Percentiles rank a stretch among this genome's conserved stretches.
These are phyloP conservation scores for Pneumocystis canis DNA, from an alignment of 1,139 yeast species.

Conservation along the genomic window DNA sequence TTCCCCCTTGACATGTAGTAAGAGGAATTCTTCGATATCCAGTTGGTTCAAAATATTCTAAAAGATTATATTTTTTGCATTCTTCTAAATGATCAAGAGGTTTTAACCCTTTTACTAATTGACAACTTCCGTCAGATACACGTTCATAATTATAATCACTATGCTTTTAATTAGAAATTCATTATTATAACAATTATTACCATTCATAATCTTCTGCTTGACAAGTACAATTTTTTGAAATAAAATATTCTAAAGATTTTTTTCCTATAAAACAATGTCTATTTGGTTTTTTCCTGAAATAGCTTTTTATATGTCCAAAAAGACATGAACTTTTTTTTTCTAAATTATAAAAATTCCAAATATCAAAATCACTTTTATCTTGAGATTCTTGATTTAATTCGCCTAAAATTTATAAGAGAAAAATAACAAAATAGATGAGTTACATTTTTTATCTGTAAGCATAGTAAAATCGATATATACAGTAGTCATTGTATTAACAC, in stretches of 20 bases:
- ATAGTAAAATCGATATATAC: constrained; percentile 50
- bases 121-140: constrained; percentile 70
- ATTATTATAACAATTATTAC: not conserved
- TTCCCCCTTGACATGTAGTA: constrained; percentile 64
- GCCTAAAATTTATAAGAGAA: constrained; percentile 44
- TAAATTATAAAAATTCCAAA: constrained; percentile 70
- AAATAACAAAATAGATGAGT: constrained; percentile 3
- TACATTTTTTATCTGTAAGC: constrained; percentile 28
- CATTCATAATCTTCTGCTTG: constrained; percentile 84
- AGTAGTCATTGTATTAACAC: constrained; percentile 32
- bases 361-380: constrained; percentile 59
- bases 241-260: constrained; percentile 43
- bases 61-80: constrained; percentile 40
- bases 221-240: constrained; percentile 62
- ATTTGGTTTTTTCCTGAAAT: constrained; percentile 53
- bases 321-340: constrained; percentile 45
- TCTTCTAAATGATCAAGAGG: constrained; percentile 48
- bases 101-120: constrained; percentile 52
- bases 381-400: constrained; percentile 43
- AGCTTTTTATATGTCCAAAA: constrained; percentile 76
- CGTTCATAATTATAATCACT: constrained; percentile 63
- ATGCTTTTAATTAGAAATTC: not conserved
- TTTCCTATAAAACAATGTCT: constrained; percentile 66
- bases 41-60: constrained; percentile 65
- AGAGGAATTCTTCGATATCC: constrained; percentile 66